phyloP scores from a whole-genome alignment of 192 early-diverging fungal species.

The Phlyctochytrium planicorne region DNA sequence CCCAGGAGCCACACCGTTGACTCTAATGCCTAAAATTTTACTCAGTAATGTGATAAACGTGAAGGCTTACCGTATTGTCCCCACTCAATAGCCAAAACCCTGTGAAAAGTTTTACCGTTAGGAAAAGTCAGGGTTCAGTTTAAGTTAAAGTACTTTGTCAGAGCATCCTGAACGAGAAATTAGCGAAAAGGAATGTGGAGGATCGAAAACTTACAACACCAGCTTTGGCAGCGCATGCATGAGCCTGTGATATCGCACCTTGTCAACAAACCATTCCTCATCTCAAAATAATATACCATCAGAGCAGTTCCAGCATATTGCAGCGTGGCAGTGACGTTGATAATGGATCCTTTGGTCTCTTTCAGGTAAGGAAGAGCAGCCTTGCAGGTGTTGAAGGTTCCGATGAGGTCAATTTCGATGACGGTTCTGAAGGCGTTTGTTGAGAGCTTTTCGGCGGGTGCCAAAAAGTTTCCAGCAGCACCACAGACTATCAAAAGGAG shows the following conservation, averaged over 20 bases:
- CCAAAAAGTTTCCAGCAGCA: slow-evolving; percentile 76
- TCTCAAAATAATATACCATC: slow-evolving; percentile 39
- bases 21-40: slow-evolving; percentile 57
- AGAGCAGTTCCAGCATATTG: slow-evolving; percentile 56
- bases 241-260: too few relatives aligned
- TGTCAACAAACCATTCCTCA: not conserved
- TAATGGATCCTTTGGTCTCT: slow-evolving; percentile 57
- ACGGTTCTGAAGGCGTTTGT: slow-evolving; percentile 69
- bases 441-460: slow-evolving; percentile 61
- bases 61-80: slow-evolving; percentile 58
- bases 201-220: slow-evolving; percentile 64
- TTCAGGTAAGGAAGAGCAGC: slow-evolving; percentile 69
- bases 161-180: not conserved
- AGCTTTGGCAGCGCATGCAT: slow-evolving; percentile 60
- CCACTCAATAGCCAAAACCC: slow-evolving; percentile 63
- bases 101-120: slow-evolving; percentile 17
- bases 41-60: too few relatives aligned
- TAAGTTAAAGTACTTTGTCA: too few relatives aligned
- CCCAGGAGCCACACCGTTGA: slow-evolving; percentile 70
- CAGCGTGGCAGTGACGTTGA: slow-evolving; percentile 72
- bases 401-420: slow-evolving; percentile 58
- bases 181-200: slow-evolving; percentile 33
- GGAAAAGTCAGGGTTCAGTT: too few relatives aligned
- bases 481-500: slow-evolving; percentile 38
- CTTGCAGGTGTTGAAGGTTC: slow-evolving; percentile 77